Conservation (phyloP, 306 rosid species). For the Crotalaria pallida region DNA sequence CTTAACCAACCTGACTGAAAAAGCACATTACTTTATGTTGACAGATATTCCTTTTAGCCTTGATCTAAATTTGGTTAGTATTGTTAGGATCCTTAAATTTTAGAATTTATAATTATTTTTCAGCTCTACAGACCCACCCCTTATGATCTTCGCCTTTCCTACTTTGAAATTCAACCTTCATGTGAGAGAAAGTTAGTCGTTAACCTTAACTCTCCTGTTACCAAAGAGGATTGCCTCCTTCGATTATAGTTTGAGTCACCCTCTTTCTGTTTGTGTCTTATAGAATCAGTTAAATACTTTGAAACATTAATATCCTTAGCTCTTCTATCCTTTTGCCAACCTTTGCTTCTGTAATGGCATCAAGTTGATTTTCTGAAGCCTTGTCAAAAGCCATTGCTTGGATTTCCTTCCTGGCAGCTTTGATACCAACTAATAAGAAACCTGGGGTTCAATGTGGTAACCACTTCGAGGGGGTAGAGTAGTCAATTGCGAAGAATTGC, state of each 20-base stretch:
- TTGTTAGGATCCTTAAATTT: constrained; percentile 6
- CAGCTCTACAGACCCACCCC: background rate
- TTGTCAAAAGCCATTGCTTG: background rate
- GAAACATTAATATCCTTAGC: background rate
- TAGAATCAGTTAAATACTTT: background rate
- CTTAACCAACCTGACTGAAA: background rate
- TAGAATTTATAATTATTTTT: background rate
- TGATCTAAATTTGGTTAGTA: background rate
- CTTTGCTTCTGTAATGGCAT: background rate
- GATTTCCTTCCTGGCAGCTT: background rate
- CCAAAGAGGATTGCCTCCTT: background rate
- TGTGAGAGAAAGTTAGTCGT: background rate
- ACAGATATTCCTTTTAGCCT: background rate
- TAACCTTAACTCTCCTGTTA: background rate
- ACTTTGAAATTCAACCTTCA: background rate
- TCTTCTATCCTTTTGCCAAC: background rate
- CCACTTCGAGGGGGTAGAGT: background rate
- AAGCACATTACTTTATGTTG: background rate
- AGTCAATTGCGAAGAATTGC: background rate
- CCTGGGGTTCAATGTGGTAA: background rate
- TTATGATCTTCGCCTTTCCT: background rate
- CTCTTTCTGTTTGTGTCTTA: background rate
- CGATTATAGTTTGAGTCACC: background rate
- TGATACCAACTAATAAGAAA: background rate
- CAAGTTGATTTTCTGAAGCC: background rate